Conservation (phyloP, 1,284 basidiomycete species). For the Tremellales sp. region DNA sequence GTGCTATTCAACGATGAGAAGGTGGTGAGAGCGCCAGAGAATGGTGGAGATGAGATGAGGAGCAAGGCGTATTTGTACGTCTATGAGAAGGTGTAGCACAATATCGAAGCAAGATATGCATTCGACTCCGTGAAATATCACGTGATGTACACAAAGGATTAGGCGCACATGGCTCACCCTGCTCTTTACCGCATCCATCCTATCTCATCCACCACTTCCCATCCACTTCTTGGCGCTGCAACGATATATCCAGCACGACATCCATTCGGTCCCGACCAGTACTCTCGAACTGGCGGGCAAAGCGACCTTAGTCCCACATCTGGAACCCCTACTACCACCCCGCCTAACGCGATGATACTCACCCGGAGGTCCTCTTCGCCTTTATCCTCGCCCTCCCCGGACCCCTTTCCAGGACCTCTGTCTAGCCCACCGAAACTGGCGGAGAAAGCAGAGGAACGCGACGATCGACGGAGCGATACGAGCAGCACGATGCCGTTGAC, state of each 20-base stretch:
- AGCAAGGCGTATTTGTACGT: constrained; percentile 83
- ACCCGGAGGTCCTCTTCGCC: not conserved
- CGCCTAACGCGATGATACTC: not conserved
- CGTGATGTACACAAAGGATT: too few species aligned
- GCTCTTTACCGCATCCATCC: too few species aligned
- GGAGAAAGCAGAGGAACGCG: not conserved
- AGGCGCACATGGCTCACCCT: too few species aligned
- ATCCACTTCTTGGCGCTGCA: too few species aligned
- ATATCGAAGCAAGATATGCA: too few species aligned
- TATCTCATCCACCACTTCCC: too few species aligned
- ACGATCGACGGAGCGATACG: not conserved
- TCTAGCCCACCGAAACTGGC: not conserved
- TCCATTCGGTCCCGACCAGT: too few species aligned
- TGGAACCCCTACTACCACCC: too few species aligned
- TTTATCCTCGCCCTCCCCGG: not conserved
- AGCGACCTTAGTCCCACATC: too few species aligned
- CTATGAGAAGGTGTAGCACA: constrained; percentile 62
- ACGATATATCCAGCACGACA: too few species aligned
- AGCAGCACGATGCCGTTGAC: not conserved
- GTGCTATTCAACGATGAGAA: constrained; percentile 95
- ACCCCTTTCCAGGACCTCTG: not conserved
- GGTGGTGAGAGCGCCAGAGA: constrained; percentile 72
- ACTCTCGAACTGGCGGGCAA: too few species aligned
- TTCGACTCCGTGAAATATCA: too few species aligned
- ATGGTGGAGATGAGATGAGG: constrained; percentile 61